phyloP scores from a whole-genome alignment of 805 yeast genomes.

The Ogataea haglerorum region DNA sequence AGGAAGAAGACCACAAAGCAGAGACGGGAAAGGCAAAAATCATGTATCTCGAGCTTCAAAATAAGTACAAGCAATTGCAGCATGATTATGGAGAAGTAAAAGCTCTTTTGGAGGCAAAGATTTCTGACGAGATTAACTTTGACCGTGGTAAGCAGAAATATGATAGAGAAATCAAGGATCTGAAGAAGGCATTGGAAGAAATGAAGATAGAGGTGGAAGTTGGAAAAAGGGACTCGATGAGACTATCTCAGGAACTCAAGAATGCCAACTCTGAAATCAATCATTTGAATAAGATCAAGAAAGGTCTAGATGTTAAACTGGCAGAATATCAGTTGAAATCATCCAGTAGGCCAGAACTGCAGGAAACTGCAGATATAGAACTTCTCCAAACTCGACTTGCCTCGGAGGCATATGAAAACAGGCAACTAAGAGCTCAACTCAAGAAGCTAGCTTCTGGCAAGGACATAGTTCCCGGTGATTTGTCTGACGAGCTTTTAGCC shows the following conservation, averaged over 20 bases:
- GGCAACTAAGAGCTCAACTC: constrained; percentile 42
- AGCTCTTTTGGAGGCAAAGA: constrained; percentile 39
- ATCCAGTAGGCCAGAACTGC: constrained; percentile 24
- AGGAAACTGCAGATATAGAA: constrained; percentile 44
- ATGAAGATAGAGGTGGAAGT: constrained; percentile 29
- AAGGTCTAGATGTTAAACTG: constrained; percentile 29
- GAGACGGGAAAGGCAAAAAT: neutral
- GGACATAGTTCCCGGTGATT: neutral
- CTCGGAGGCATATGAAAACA: constrained; percentile 58
- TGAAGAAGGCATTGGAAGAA: constrained; percentile 32
- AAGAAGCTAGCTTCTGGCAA: constrained; percentile 30
- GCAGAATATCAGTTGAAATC: constrained; percentile 33
- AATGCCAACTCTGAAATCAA: constrained; percentile 35
- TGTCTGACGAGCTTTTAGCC: constrained; percentile 19
- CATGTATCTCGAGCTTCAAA: constrained; percentile 16
- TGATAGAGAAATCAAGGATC: constrained; percentile 37
- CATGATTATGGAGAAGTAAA: constrained; percentile 44
- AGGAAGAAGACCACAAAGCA: neutral
- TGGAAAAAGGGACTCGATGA: constrained; percentile 25
- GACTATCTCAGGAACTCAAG: constrained; percentile 26
- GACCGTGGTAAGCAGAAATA: constrained; percentile 43
- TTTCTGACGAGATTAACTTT: constrained; percentile 41
- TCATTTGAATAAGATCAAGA: constrained; percentile 29
- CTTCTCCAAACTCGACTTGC: constrained; percentile 63
- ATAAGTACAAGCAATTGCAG: constrained; percentile 39